These are phyloP conservation scores for Camillea tinctor DNA, from an alignment of 2,329 filamentous ascomycete species.

Conservation along the genomic window DNA sequence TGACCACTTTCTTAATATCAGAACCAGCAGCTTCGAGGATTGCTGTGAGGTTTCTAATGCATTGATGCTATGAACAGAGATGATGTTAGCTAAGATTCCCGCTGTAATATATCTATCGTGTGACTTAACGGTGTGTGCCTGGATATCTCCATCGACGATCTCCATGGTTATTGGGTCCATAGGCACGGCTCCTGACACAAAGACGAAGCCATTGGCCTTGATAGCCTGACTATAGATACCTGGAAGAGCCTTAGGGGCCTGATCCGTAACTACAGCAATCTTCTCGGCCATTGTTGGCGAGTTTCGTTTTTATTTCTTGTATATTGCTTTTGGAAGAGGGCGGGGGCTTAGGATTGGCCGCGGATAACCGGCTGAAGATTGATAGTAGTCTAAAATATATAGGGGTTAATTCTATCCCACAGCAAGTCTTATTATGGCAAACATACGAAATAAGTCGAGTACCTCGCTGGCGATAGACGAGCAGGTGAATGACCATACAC, in stretches of 20 bases:
- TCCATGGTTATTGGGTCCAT: constrained; percentile 57
- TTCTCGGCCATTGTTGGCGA: constrained; percentile 34
- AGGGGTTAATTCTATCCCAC: too few relatives aligned
- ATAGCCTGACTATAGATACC: constrained; percentile 55
- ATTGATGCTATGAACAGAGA: constrained; percentile 45
- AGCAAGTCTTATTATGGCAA: too few relatives aligned
- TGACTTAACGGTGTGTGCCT: constrained; percentile 56
- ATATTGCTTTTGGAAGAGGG: not conserved
- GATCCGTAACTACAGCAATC: constrained; percentile 38
- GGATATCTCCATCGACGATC: constrained; percentile 62
- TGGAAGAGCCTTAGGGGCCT: constrained; percentile 41
- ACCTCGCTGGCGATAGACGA: too few relatives aligned
- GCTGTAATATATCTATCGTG: not conserved
- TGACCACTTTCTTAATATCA: constrained; percentile 64
- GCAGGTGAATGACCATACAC: too few relatives aligned
- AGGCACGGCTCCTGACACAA: constrained; percentile 70
- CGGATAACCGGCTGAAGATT: not conserved
- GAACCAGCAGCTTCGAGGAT: constrained; percentile 69
- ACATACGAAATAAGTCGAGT: too few relatives aligned
- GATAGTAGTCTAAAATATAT: not conserved
- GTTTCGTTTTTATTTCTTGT: too few relatives aligned
- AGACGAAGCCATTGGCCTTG: constrained; percentile 66
- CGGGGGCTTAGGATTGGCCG: constrained; percentile 3
- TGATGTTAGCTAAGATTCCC: constrained; percentile 1
- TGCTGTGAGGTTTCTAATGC: constrained; percentile 68